Evolutionary conservation across 1,284 basidiomycete species (phyloP).

Genomic region (Gastroboletus turbinatus): DNA sequence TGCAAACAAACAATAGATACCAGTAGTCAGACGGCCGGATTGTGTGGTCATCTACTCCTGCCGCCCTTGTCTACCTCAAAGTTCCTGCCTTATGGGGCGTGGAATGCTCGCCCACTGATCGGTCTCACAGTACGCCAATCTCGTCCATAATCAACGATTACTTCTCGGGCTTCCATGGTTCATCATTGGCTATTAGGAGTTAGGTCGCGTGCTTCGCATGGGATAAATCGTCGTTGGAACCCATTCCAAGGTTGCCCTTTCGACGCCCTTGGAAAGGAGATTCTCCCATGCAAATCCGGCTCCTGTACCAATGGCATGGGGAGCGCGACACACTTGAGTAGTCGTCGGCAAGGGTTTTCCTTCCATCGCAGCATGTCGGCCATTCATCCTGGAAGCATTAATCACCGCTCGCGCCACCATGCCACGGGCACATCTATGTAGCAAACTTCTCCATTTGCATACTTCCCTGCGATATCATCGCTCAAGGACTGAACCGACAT

Average conservation of each 20-base stretch:
- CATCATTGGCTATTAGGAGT: slow-evolving; percentile 16
- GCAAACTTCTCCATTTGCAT: slow-evolving; percentile 24
- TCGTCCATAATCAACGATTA: slow-evolving; percentile 11
- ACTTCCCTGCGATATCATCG: slow-evolving; percentile 34
- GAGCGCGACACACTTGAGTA: slow-evolving; percentile 1
- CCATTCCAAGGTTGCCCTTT: slow-evolving; percentile 3
- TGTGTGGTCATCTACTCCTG: not conserved
- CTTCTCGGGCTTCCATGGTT: slow-evolving; percentile 19
- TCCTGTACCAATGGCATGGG: slow-evolving; percentile 8
- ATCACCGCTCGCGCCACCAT: slow-evolving; percentile 35
- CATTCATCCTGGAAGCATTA: slow-evolving; percentile 33
- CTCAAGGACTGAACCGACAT: slow-evolving; percentile 15
- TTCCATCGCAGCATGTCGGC: slow-evolving; percentile 28
- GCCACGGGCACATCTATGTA: slow-evolving; percentile 22
- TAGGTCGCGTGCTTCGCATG: slow-evolving; percentile 22
- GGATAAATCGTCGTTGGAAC: slow-evolving; percentile 10
- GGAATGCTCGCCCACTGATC: slow-evolving; percentile 11
- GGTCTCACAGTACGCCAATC: slow-evolving; percentile 30
- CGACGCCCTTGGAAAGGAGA: slow-evolving; percentile 3
- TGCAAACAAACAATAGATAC: not conserved
- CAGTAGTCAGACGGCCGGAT: not conserved
- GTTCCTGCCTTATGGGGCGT: not conserved
- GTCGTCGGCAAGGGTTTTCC: slow-evolving; percentile 22
- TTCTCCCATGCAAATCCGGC: slow-evolving; percentile 32
- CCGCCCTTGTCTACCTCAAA: slow-evolving; percentile 1